Evolutionary conservation across 768 basidiomycete species (phyloP), one percentile per base, ranked within the genome.

Genomic region (Lentinula sp.): DNA sequence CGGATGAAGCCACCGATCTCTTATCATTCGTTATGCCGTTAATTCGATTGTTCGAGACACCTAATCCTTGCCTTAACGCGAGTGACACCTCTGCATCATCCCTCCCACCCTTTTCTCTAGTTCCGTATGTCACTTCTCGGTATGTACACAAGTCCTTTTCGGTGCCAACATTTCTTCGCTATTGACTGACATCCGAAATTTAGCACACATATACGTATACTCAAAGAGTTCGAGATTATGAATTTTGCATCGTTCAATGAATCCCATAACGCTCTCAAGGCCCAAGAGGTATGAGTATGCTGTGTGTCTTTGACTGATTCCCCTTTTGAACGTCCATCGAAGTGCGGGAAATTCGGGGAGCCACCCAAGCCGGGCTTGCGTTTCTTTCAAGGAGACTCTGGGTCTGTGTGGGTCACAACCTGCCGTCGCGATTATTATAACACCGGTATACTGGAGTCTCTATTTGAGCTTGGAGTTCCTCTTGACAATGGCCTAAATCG

Each of bases 161-260:
- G 4, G 28, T 28, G 28, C 28, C 28, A 28, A 28, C 28, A 28
- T 2, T 28, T 28, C 28, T 28, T 28, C 28, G 28, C 4, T 28
- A 28, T 39, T 6, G 37, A 39, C 37, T 39, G 3, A 39, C 28
- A 39, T 8, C 20, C 16, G 8, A 4, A 28, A 20, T 57, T 28
- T 28, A 28, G 54, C 2, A 56, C 54, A 8, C 61, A 61, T 32
- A 23, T 57, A 43, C 61, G 41, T 15, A 56, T 57, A 20, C 15
- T 61, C 18, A 50, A 57, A 12, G 28, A 57, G 35, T 12, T 28
- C 16, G 13, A 54, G 39, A 7, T 61, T 4, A 52, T 61, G 49
- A 61, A 61, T 36, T 45, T 54, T 16, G 61, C 57, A 1, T 57
- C 20, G 16, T 61, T 41, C 28, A 57, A 56, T 32, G 28, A 56